Percentiles rank a stretch among this genome's conserved stretches.
These are phyloP conservation scores for Solanum chilense DNA, from an alignment of 257 asterid genomes.

Conservation along the genomic window DNA sequence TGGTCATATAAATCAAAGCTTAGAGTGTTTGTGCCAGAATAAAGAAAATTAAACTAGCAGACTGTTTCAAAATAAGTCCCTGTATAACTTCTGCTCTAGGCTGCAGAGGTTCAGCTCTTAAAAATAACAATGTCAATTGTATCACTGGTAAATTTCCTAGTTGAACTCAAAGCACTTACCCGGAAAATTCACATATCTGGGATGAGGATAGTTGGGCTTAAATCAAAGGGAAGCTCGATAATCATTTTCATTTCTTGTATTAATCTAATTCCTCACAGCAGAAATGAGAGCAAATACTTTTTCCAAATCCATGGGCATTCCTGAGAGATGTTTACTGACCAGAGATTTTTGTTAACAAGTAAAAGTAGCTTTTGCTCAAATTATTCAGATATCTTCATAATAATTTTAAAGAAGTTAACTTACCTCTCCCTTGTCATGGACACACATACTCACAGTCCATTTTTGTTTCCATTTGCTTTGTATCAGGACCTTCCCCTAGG, in stretches of 20 bases:
- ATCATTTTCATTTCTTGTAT: background rate
- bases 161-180: background rate
- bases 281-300: background rate
- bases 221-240: background rate
- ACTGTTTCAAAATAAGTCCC: background rate
- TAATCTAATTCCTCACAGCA: background rate
- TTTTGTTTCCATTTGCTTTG: background rate
- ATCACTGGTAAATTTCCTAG: background rate
- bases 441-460: background rate
- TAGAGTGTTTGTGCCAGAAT: background rate
- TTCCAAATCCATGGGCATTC: background rate
- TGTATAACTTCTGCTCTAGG: background rate
- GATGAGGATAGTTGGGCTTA: background rate
- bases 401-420: background rate
- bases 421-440: background rate
- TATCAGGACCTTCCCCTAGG: background rate
- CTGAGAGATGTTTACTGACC: background rate
- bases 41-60: background rate
- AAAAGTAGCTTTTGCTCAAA: background rate
- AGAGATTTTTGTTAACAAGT: background rate
- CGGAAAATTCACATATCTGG: background rate
- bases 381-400: background rate
- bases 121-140: background rate
- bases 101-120: background rate
- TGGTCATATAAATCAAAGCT: background rate